These are phyloP conservation scores for Physocladia obscura DNA, from an alignment of 192 early-diverging fungal species.

Conservation along the genomic window DNA sequence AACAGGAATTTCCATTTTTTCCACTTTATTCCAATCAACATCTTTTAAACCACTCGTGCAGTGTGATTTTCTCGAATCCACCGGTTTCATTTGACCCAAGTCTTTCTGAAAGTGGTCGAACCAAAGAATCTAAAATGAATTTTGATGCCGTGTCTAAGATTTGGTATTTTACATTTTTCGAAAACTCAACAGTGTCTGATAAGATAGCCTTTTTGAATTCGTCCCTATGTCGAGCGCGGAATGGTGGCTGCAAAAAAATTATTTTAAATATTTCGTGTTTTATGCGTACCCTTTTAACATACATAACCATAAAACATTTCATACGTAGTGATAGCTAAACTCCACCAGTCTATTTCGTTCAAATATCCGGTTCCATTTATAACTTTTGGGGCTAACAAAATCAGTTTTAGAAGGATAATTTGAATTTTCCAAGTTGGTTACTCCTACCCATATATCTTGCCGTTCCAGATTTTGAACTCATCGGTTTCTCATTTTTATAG, in stretches of 20 bases:
- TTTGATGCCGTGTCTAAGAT: constrained; percentile 12
- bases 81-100: constrained; percentile 72
- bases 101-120: constrained; percentile 48
- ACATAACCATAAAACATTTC: constrained; percentile 77
- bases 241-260: constrained; percentile 80
- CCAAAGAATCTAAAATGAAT: not conserved
- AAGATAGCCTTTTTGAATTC: constrained; percentile 68
- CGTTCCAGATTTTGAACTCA: constrained; percentile 50
- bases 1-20: constrained; percentile 67
- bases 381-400: constrained; percentile 39
- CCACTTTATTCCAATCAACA: constrained; percentile 78
- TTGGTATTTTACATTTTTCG: constrained; percentile 45
- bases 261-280: constrained; percentile 72
- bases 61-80: constrained; percentile 67
- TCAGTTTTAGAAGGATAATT: not conserved
- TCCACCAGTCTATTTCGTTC: constrained; percentile 93
- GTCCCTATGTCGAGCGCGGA: constrained; percentile 72
- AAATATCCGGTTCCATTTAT: constrained; percentile 65
- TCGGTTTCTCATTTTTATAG: constrained; percentile 38
- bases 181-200: constrained; percentile 64
- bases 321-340: constrained; percentile 83
- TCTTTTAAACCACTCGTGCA: constrained; percentile 78
- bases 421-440: not conserved
- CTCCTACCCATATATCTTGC: constrained; percentile 73
- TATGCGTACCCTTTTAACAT: no score